phyloP scores from a whole-genome alignment of 2,329 filamentous ascomycete genomes.

The Biscogniauxia sp. region DNA sequence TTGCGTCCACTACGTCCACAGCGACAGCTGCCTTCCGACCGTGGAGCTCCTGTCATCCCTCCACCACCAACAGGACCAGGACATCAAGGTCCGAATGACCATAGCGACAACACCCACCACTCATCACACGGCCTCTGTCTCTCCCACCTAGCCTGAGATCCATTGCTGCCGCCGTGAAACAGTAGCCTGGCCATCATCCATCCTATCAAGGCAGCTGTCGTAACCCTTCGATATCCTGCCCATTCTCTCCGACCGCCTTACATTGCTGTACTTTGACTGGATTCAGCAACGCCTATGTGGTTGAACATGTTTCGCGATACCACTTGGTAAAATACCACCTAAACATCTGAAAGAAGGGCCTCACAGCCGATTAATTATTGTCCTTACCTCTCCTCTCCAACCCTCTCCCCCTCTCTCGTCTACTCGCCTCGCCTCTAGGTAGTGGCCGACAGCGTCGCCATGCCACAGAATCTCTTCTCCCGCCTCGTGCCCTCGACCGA shows the following conservation, averaged over 20 bases:
- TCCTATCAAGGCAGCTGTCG: neutral
- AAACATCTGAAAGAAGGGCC: neutral
- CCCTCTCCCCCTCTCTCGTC: neutral
- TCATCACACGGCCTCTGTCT: neutral
- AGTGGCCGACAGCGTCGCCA: constrained; percentile 24
- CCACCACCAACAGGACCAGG: constrained; percentile 9
- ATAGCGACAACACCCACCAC: constrained; percentile 1
- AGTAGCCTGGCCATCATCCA: neutral
- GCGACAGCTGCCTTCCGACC: constrained; percentile 3
- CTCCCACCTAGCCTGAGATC: neutral
- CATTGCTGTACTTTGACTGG: neutral
- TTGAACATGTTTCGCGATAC: neutral
- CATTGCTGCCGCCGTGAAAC: neutral
- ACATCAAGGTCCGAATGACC: constrained; percentile 22
- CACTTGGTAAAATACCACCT: neutral
- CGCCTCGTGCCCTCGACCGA: constrained; percentile 38
- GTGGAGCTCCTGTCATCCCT: constrained; percentile 4
- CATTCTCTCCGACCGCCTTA: neutral
- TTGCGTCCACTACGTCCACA: neutral
- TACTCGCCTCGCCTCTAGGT: no score
- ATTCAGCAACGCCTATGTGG: neutral
- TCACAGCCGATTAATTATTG: neutral
- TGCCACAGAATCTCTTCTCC: constrained; percentile 50
- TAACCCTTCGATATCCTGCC: neutral
- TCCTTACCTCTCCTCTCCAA: no score